A percentile compares a stretch with the other conserved stretches of the same genome.
Evolutionary conservation across 2,329 filamentous ascomycete species (phyloP).

Genomic region (Aspergillus glaucus): DNA sequence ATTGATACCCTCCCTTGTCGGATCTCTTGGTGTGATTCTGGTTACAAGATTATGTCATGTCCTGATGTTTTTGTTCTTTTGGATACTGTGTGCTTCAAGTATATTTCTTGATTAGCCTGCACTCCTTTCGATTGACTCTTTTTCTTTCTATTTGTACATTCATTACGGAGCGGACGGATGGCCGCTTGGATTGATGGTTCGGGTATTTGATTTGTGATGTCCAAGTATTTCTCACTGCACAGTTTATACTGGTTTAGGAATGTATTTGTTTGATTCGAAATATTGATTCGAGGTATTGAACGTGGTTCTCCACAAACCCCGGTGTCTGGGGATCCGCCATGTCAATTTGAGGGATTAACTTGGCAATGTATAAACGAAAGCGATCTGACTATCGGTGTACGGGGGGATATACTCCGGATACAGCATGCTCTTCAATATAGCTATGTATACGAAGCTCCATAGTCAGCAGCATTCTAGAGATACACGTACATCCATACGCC

Average conservation of each 20-base stretch:
- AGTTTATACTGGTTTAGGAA: background rate
- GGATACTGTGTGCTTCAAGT: conserved; percentile 8
- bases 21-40: conserved; percentile 30
- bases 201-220: background rate
- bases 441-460: too few species aligned
- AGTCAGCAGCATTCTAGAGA: too few species aligned
- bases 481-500: too few species aligned
- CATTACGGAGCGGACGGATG: background rate
- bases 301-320: too few species aligned
- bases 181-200: background rate
- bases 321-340: too few species aligned
- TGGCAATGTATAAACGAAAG: too few species aligned
- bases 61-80: conserved; percentile 30
- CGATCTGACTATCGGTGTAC: too few species aligned
- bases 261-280: background rate
- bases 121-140: conserved; percentile 6
- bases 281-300: too few species aligned
- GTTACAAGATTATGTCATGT: conserved; percentile 32
- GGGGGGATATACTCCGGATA: too few species aligned
- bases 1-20: conserved; percentile 35
- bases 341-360: too few species aligned
- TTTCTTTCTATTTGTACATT: conserved; percentile 8
- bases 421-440: too few species aligned
- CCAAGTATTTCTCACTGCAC: background rate
- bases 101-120: conserved; percentile 4